Conservation (phyloP, 768 basidiomycete species). For the Agaricus sinodeliciosus region DNA sequence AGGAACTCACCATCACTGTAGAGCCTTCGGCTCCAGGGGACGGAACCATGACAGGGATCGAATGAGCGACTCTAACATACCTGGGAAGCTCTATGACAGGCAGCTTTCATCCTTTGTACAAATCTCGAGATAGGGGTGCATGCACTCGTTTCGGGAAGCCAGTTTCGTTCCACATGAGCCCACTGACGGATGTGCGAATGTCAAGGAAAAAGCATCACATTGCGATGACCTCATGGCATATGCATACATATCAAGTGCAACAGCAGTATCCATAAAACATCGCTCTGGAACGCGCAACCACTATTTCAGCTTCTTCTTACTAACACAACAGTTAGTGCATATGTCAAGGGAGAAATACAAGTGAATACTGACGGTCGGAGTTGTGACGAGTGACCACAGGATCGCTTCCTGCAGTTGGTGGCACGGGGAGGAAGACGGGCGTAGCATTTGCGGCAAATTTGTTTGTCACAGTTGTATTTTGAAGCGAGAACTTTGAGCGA, state of each 20-base stretch:
- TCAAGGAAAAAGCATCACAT: not conserved
- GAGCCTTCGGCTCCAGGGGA: no score
- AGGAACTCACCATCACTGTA: no score
- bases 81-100: no score
- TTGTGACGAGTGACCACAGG: constrained; percentile 85
- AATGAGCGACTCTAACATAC: no score
- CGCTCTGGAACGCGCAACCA: constrained; percentile 19
- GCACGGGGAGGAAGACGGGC: constrained; percentile 98
- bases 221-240: constrained; percentile 7
- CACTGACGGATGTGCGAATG: no score
- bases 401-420: constrained; percentile 97
- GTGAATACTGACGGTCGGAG: constrained; percentile 76
- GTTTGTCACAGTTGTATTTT: constrained; percentile 99
- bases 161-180: no score
- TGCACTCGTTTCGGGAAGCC: no score
- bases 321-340: constrained; percentile 22
- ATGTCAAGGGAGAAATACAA: not conserved
- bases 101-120: no score
- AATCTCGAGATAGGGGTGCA: no score
- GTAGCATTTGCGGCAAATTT: constrained; percentile 99
- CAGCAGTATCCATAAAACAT: not conserved
- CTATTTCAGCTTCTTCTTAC: constrained; percentile 97
- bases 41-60: no score
- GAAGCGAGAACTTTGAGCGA: constrained; percentile 95
- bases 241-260: constrained; percentile 2